Base-by-base conservation (phyloP, 2,329 filamentous ascomycete species). In the Aspergillus carbonarius region DNA sequence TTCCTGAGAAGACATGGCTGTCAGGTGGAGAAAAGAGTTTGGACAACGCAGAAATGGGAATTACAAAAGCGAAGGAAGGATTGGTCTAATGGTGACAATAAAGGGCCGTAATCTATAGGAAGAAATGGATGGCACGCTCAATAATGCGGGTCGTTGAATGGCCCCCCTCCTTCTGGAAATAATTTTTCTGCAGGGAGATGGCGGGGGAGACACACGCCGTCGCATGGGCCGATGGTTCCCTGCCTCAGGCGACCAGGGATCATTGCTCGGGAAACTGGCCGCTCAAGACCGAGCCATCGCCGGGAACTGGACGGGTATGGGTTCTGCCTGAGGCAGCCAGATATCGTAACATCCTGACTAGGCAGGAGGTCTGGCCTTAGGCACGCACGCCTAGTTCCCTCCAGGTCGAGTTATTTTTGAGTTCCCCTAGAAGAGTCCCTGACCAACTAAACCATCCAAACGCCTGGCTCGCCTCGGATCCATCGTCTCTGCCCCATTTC, bases 391-490 rank as follows among this genome's bases (percentile, higher is more conserved):
- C 23, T 15, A 47, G 15, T 32, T 32, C 42, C 57, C 18, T 50
- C 51, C 27, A 30, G 46, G 42, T 37, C 39, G 54, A 57, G 61
- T 62, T 56, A 55, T 53, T 57, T 60, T 59, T 60, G 55, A 57
- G 60, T 61, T 60, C 60, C 58, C 60, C 53, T 63, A 57, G 59
- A 58, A 58, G 54, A 60, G 54, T 62, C 58, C 56, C 54, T 59
- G 55, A 42, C 60, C 60, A 63, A 62, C 60, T 49, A 58, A 59
- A 57, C 59, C 52, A 57, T 60, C 55, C 47, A 49, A 57, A 35
- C 47, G 15, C 27, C 44, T 37, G 49, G 47, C 54, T 30, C 27
- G 25, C 25, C 25, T 30, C 39, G 20, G 44, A 54, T 59, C 53
- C 53, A 59, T 59, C 48, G 27, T 39, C 50, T 54, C 49, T 47